These are phyloP conservation scores for Ilyonectria destructans DNA, from an alignment of 2,329 filamentous ascomycete species.

Conservation along the genomic window DNA sequence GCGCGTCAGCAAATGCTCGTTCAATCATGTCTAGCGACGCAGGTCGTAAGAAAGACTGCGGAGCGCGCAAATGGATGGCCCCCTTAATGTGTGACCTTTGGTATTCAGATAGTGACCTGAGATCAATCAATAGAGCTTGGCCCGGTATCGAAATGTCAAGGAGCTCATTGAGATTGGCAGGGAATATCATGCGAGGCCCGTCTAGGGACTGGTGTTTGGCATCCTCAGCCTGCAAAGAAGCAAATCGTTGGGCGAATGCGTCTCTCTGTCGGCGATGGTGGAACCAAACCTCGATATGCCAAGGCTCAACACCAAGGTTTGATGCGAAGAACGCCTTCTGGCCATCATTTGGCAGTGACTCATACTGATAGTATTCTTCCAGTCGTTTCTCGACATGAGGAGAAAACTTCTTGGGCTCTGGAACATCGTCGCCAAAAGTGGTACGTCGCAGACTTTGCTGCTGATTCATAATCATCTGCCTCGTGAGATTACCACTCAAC, in stretches of 20 bases:
- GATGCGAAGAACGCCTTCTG: constrained; percentile 70
- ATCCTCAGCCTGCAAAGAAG: constrained; percentile 61
- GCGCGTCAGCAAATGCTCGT: constrained; percentile 65
- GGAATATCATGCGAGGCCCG: constrained; percentile 65
- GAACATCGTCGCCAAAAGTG: constrained; percentile 57
- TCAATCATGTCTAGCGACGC: constrained; percentile 68
- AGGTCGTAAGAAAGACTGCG: constrained; percentile 64
- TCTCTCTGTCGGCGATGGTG: constrained; percentile 68
- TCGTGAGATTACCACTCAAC: constrained; percentile 52
- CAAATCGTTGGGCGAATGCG: constrained; percentile 61
- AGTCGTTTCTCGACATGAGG: constrained; percentile 66
- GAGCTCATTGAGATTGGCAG: constrained; percentile 66
- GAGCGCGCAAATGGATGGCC: constrained; percentile 68
- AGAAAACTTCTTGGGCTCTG: constrained; percentile 64
- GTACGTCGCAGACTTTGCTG: constrained; percentile 60
- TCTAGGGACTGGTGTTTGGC: constrained; percentile 50
- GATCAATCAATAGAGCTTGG: constrained; percentile 66
- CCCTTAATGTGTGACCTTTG: constrained; percentile 67
- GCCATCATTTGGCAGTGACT: constrained; percentile 65
- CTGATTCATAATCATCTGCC: constrained; percentile 63
- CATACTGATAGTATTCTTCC: constrained; percentile 68
- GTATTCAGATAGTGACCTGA: constrained; percentile 64
- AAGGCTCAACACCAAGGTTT: constrained; percentile 67
- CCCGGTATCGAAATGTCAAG: constrained; percentile 66
- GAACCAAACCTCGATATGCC: constrained; percentile 71